Evolutionary conservation across 768 basidiomycete genomes (phyloP), one percentile per base, ranked within the genome.

Genomic region (Hydnomerulius pinastri): DNA sequence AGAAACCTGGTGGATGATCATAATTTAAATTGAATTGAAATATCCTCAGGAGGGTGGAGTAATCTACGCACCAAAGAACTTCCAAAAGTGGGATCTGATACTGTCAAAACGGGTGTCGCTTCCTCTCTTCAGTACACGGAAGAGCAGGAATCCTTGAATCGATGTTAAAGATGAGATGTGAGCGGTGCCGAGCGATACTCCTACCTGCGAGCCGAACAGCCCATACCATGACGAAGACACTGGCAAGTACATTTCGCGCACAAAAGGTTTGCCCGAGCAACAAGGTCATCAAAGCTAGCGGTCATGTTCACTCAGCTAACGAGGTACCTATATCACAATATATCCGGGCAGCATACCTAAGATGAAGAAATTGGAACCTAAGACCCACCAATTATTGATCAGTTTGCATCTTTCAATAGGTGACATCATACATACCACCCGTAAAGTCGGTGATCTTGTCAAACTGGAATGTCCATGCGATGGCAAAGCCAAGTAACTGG

Each of bases 381-480:
- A 8, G 13, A 0, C n/a, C 2, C 25, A 42, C 13, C 32, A n/a
- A 12, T 13, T 33, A 13, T 12, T 11, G 32, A 33, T 33, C 13
- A 33, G 32, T 12, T 33, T n/a, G 7, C 42, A 24, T 33, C 32
- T 12, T 13, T 33, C n/a, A 6, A 10, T 6, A 33, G 32, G 6
- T 13, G 1, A 13, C 33, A 7, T 20, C 35, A 27, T 47, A 11
- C 70, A 18, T 29, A 76, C 78, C 77, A 55, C 82, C 81, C 2
- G 81, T 84, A 50, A 86, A 81, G 66, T 86, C 86, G 11, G 85
- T 87, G 38, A 87, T 82, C 63, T 88, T 87, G 67, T 88, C 85
- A 57, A 86, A 85, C 71, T 85, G 78, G 32, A 84, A 71, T 0
- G 80, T 80, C 80, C 82, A 87, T 6, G 86, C 84, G 47, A 87